These are phyloP conservation scores for Camellia sinensis DNA, from an alignment of 148 eudicot genomes.

Conservation along the genomic window DNA sequence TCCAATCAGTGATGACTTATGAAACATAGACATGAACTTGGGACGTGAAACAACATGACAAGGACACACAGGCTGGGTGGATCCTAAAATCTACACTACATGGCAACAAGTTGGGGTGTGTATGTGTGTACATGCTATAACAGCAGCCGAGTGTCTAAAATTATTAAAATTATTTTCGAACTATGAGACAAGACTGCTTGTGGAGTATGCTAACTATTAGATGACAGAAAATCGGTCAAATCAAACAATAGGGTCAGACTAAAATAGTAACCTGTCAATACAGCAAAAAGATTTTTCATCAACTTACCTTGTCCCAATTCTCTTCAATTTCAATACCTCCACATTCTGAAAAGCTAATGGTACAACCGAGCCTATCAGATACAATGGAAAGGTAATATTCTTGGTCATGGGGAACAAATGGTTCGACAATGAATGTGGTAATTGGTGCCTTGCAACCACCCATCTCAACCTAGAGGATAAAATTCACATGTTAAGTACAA, in stretches of 20 bases:
- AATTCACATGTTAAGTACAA: not conserved
- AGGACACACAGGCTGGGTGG: not conserved
- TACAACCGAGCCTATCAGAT: constrained; percentile 73
- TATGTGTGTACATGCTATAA: too few species aligned
- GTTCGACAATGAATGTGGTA: constrained; percentile 79
- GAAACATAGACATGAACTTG: not conserved
- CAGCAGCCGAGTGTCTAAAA: too few species aligned
- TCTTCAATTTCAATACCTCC: constrained; percentile 90
- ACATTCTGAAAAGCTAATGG: constrained; percentile 80
- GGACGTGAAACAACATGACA: not conserved
- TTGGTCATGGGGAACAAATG: constrained; percentile 71
- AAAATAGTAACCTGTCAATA: not conserved
- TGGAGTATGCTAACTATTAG: too few species aligned
- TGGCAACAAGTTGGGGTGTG: not conserved
- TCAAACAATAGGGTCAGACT: constrained; percentile 5
- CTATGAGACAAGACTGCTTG: too few species aligned
- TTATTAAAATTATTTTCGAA: not conserved
- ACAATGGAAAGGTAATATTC: constrained; percentile 74
- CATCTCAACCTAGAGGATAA: constrained; percentile 54
- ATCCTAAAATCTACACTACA: not conserved
- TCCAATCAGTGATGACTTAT: not conserved
- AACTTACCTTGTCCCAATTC: constrained; percentile 81
- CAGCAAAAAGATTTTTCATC: not conserved
- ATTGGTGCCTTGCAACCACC: constrained; percentile 83
- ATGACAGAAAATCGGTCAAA: not conserved